A percentile compares a stretch with the other conserved stretches of the same genome.
phyloP scores from a whole-genome alignment of 1,139 yeast species.

The Lodderomyces theae region DNA sequence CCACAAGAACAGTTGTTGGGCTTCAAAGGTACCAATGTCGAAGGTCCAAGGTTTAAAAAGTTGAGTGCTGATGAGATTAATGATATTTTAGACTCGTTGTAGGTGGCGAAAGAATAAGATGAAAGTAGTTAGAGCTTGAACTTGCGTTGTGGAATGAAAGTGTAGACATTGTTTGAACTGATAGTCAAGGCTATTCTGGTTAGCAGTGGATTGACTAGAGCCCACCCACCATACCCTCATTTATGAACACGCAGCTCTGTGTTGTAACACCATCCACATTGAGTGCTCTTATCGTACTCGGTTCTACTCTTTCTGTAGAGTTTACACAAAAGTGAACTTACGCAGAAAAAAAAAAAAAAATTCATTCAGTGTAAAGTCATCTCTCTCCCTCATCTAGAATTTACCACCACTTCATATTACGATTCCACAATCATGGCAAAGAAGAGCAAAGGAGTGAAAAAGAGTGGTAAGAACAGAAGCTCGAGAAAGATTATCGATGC shows the following conservation, averaged over 20 bases:
- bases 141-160: too few relatives aligned
- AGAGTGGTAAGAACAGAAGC: constrained; percentile 23
- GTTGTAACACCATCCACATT: too few relatives aligned
- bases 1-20: constrained; percentile 83
- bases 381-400: constrained; percentile 1
- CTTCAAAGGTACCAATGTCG: constrained; percentile 74
- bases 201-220: too few relatives aligned
- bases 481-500: constrained; percentile 43
- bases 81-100: constrained; percentile 91
- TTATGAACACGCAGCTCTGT: too few relatives aligned
- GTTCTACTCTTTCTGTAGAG: too few relatives aligned
- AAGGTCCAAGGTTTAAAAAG: constrained; percentile 87
- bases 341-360: constrained; percentile 3
- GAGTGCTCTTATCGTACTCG: too few relatives aligned
- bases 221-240: too few relatives aligned
- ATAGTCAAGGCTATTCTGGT: too few relatives aligned
- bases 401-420: too few relatives aligned
- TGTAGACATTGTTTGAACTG: too few relatives aligned
- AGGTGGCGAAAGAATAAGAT: too few relatives aligned
- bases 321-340: not conserved
- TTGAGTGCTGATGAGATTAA: constrained; percentile 87
- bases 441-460: constrained; percentile 5
- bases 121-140: too few relatives aligned
- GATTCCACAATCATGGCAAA: constrained; percentile 6
- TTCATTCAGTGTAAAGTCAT: not conserved